Evolutionary conservation across 805 yeast species (phyloP).

Genomic region (Candida orba): DNA sequence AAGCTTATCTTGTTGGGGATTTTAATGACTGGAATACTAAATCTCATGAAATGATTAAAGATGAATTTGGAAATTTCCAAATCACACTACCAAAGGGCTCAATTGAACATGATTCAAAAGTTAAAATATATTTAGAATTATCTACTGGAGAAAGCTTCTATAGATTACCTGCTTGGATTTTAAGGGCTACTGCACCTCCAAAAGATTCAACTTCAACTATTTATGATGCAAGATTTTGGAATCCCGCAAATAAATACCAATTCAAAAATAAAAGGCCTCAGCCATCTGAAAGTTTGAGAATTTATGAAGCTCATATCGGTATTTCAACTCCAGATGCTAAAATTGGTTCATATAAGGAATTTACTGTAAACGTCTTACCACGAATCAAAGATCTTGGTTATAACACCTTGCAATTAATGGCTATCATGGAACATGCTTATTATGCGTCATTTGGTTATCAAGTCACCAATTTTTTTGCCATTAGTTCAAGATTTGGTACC

Average conservation of each 20-base stretch:
- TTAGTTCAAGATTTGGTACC: constrained; percentile 84
- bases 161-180: constrained; percentile 85
- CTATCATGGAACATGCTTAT: constrained; percentile 97
- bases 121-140: constrained; percentile 60
- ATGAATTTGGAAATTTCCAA: constrained; percentile 66
- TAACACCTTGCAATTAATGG: constrained; percentile 93
- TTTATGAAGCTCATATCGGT: constrained; percentile 95
- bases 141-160: constrained; percentile 67
- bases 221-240: constrained; percentile 92
- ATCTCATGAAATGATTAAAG: constrained; percentile 47
- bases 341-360: constrained; percentile 79
- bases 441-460: constrained; percentile 98
- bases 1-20: constrained; percentile 82
- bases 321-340: constrained; percentile 87
- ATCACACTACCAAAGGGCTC: constrained; percentile 57
- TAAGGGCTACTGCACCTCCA: constrained; percentile 71
- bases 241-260: constrained; percentile 43
- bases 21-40: constrained; percentile 77
- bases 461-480: constrained; percentile 86
- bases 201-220: constrained; percentile 39
- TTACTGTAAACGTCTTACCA: constrained; percentile 76
- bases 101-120: constrained; percentile 74
- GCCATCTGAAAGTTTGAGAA: constrained; percentile 46
- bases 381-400: constrained; percentile 79
- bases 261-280: constrained; percentile 64